A percentile compares a stretch with the other conserved stretches of the same genome.
Conservation (phyloP, 192 early-diverging fungal species). For the Endogone sp. region DNA sequence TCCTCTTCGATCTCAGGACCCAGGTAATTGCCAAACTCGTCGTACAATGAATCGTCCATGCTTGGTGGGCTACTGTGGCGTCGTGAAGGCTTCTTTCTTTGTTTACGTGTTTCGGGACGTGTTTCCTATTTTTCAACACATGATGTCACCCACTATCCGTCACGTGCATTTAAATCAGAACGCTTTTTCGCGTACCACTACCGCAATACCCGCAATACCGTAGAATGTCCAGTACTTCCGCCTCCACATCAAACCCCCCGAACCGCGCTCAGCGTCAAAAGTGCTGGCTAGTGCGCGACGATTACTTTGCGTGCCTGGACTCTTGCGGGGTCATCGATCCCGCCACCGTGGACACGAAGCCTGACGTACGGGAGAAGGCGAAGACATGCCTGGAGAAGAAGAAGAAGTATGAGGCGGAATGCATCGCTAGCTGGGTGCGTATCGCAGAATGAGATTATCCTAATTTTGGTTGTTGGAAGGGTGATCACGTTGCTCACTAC, state of each 20-base stretch:
- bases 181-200: too few species aligned
- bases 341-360: constrained; percentile 32
- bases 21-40: constrained; percentile 99
- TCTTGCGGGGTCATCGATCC: constrained; percentile 53
- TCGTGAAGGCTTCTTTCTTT: background rate
- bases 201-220: too few species aligned
- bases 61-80: background rate
- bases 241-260: constrained; percentile 42
- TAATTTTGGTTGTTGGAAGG: background rate
- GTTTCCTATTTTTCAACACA: background rate
- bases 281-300: constrained; percentile 80
- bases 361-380: constrained; percentile 31
- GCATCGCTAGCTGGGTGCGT: constrained; percentile 71
- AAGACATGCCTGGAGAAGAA: constrained; percentile 45
- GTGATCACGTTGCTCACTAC: background rate
- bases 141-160: background rate
- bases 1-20: constrained; percentile 87
- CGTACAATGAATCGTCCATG: constrained; percentile 80
- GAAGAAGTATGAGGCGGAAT: constrained; percentile 56
- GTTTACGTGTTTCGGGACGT: background rate
- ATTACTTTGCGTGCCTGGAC: constrained; percentile 77
- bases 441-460: background rate
- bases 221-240: background rate
- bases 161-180: background rate
- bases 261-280: constrained; percentile 56